phyloP scores from a whole-genome alignment of 176 grass and related monocot genomes.

The Olyra latifolia region DNA sequence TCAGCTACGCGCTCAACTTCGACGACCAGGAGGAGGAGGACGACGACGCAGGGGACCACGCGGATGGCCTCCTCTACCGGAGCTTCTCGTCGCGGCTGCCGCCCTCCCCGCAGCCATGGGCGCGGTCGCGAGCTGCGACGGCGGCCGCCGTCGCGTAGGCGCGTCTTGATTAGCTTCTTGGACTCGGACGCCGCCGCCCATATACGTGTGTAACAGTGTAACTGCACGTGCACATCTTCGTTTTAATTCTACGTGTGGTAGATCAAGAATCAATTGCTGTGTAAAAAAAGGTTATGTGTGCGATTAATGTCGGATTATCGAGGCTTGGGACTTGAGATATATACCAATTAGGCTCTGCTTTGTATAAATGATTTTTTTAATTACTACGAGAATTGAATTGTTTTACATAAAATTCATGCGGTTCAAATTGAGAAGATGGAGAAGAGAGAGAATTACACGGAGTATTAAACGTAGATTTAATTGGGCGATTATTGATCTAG shows the following conservation, averaged over 20 bases:
- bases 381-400: not conserved
- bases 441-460: too few species aligned
- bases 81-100: constrained; percentile 40
- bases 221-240: too few species aligned
- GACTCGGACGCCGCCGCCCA: not conserved
- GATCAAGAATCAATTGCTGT: not conserved
- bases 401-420: too few species aligned
- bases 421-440: too few species aligned
- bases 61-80: constrained; percentile 24
- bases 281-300: not conserved
- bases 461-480: not conserved
- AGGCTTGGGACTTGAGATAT: not conserved
- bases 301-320: not conserved
- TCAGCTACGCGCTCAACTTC: constrained; percentile 93
- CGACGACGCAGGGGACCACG: not conserved
- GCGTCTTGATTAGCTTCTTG: not conserved
- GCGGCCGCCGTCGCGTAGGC: not conserved
- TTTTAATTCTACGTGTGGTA: too few species aligned
- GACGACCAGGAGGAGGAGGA: constrained; percentile 37
- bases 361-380: too few species aligned
- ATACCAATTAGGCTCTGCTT: too few species aligned
- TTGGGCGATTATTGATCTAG: not conserved
- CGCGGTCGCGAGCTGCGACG: not conserved
- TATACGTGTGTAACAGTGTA: not conserved
- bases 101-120: not conserved